Evolutionary conservation across 2,329 filamentous ascomycete species (phyloP).

Genomic region (Plenodomus tracheiphilus): DNA sequence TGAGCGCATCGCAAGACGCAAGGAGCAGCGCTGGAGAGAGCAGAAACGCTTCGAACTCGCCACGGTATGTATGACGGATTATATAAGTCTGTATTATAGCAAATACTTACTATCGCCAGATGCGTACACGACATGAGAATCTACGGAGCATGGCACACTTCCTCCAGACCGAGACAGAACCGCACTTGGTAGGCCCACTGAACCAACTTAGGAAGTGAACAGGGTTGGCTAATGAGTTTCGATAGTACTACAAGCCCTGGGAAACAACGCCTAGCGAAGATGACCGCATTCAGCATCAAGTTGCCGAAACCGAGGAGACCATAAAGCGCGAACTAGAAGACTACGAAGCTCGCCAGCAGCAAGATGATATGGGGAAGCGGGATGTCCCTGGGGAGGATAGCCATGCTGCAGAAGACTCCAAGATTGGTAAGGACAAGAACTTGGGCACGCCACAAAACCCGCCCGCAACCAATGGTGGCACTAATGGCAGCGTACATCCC

Average conservation of each 20-base stretch:
- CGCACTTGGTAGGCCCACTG: conserved; percentile 67
- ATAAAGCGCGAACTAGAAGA: conserved; percentile 68
- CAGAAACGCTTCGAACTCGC: conserved; percentile 76
- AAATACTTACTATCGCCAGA: conserved; percentile 53
- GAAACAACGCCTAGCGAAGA: conserved; percentile 71
- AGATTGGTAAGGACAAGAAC: conserved; percentile 30
- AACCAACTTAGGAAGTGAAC: background rate
- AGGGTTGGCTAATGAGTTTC: conserved; percentile 14
- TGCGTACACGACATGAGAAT: conserved; percentile 74
- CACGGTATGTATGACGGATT: conserved; percentile 60
- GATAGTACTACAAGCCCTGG: conserved; percentile 85
- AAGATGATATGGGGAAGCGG: conserved; percentile 28
- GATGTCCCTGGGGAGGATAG: conserved; percentile 14
- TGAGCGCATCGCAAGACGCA: conserved; percentile 66
- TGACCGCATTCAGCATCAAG: conserved; percentile 70
- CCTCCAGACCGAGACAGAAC: conserved; percentile 71
- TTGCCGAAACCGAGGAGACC: conserved; percentile 64
- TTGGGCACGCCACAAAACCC: conserved; percentile 22
- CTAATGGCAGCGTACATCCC: conserved; percentile 27
- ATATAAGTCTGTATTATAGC: background rate
- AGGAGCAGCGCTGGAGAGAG: conserved; percentile 64
- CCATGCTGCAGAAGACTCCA: conserved; percentile 18
- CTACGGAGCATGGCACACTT: conserved; percentile 72
- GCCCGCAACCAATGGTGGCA: conserved; percentile 26
- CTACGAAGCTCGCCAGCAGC: conserved; percentile 55